Conservation (phyloP, 2,329 filamentous ascomycete genomes). For the Pestalotiopsis sp. region DNA sequence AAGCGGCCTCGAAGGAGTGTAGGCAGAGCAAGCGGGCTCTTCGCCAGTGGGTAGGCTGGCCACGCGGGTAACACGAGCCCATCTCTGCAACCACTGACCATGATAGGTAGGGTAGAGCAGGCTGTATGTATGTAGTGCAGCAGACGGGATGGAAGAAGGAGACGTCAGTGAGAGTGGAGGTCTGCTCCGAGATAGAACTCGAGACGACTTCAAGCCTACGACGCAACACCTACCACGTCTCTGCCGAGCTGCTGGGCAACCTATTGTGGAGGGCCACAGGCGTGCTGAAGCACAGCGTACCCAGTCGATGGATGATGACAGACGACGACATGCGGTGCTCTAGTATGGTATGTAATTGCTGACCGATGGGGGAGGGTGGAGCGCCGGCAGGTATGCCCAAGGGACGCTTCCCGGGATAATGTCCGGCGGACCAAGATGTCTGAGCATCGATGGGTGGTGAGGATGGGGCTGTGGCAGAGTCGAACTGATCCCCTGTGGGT, state of each 20-base stretch:
- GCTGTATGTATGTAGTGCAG: background rate
- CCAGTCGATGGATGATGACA: constrained; percentile 6
- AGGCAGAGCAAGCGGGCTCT: background rate
- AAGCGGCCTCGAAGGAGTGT: constrained; percentile 4
- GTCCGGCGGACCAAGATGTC: background rate
- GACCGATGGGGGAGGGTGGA: constrained; percentile 9
- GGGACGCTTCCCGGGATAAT: background rate
- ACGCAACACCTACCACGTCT: background rate
- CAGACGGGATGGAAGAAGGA: background rate
- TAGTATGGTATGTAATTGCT: constrained; percentile 1
- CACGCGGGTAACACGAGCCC: background rate
- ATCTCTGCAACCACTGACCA: background rate
- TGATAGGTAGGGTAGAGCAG: background rate
- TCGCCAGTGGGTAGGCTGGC: background rate
- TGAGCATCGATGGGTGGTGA: background rate
- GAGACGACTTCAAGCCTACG: background rate
- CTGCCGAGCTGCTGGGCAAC: background rate
- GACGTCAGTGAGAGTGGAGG: too few species aligned
- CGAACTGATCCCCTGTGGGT: constrained; percentile 2
- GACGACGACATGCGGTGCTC: background rate
- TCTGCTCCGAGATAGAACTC: too few species aligned
- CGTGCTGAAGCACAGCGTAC: background rate
- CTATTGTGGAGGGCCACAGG: background rate
- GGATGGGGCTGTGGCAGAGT: constrained; percentile 10
- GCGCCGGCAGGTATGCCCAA: background rate